A percentile compares a stretch with the other conserved stretches of the same genome.
Evolutionary conservation across 495 filamentous ascomycete genomes (phyloP).

Genomic region (Xylaria sp.): DNA sequence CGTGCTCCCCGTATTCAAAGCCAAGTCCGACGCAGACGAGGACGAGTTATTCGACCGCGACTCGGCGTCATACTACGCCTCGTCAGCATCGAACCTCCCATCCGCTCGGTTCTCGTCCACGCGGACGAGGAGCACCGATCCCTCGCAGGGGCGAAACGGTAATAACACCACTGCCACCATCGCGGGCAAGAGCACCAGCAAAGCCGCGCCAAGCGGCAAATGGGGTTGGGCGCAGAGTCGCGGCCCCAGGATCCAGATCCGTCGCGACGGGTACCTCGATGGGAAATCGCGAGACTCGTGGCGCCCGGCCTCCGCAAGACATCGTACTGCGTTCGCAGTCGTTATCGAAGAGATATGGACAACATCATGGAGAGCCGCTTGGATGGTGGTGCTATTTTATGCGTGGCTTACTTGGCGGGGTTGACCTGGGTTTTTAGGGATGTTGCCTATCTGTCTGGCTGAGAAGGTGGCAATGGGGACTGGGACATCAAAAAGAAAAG

Average conservation of each 20-base stretch:
- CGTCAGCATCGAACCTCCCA: constrained; percentile 39
- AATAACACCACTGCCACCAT: constrained; percentile 27
- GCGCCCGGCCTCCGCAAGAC: constrained; percentile 16
- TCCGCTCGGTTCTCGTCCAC: constrained; percentile 34
- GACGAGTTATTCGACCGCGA: constrained; percentile 28
- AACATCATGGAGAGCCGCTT: constrained; percentile 48
- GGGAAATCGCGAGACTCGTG: constrained; percentile 41
- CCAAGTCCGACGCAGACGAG: constrained; percentile 53
- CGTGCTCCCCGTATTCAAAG: constrained; percentile 53
- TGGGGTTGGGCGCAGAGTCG: constrained; percentile 45
- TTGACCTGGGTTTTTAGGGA: constrained; percentile 23
- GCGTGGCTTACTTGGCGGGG: constrained; percentile 49
- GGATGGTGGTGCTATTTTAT: constrained; percentile 55
- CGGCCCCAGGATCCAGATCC: constrained; percentile 54
- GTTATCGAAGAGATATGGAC: constrained; percentile 55
- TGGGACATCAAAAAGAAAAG: not conserved
- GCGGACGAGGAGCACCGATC: constrained; percentile 33
- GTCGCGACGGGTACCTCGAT: constrained; percentile 42
- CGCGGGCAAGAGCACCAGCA: constrained; percentile 24
- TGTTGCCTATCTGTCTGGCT: not conserved
- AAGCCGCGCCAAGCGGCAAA: constrained; percentile 42
- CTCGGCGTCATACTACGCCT: constrained; percentile 34
- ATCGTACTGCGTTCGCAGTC: constrained; percentile 33
- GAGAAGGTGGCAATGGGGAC: not conserved
- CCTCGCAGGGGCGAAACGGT: constrained; percentile 6